Percentiles rank a stretch among this genome's conserved stretches.
phyloP scores from a whole-genome alignment of 1,284 basidiomycete genomes.

The Meira miltonrushii region DNA sequence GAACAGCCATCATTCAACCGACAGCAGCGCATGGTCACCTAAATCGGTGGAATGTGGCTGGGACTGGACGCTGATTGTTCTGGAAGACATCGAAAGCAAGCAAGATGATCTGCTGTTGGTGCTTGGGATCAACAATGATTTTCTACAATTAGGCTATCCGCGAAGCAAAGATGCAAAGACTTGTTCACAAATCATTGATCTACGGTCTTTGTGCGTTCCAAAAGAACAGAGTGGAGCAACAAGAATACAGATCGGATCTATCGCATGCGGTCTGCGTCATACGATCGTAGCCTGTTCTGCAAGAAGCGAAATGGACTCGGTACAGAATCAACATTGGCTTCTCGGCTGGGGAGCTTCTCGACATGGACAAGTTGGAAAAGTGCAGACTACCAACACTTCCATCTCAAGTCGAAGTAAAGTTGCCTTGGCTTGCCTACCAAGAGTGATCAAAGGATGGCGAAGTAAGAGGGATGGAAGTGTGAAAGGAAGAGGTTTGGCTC shows the following conservation, averaged over 20 bases:
- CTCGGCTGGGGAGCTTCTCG: conserved; percentile 15
- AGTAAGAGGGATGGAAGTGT: neutral
- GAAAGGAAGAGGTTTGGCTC: neutral
- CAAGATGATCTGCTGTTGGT: conserved; percentile 5
- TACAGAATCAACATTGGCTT: neutral
- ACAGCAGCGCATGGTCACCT: neutral
- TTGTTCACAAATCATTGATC: neutral
- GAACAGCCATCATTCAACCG: neutral
- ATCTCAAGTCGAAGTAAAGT: neutral
- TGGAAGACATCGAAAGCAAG: neutral
- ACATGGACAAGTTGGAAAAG: conserved; percentile 15
- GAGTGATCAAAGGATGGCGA: neutral
- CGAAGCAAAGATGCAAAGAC: neutral
- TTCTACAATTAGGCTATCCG: conserved; percentile 7
- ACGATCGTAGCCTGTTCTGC: neutral
- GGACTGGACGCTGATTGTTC: conserved; percentile 4
- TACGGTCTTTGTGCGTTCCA: neutral
- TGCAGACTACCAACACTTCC: neutral
- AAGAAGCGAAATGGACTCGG: too few relatives aligned
- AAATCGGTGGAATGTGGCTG: neutral
- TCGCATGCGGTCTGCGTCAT: conserved; percentile 3
- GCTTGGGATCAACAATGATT: conserved; percentile 11
- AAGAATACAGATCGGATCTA: neutral
- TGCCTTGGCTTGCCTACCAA: neutral
- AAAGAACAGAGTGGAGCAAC: neutral